These are phyloP conservation scores for Angophora floribunda DNA, from an alignment of 345 rosid genomes.

Conservation along the genomic window DNA sequence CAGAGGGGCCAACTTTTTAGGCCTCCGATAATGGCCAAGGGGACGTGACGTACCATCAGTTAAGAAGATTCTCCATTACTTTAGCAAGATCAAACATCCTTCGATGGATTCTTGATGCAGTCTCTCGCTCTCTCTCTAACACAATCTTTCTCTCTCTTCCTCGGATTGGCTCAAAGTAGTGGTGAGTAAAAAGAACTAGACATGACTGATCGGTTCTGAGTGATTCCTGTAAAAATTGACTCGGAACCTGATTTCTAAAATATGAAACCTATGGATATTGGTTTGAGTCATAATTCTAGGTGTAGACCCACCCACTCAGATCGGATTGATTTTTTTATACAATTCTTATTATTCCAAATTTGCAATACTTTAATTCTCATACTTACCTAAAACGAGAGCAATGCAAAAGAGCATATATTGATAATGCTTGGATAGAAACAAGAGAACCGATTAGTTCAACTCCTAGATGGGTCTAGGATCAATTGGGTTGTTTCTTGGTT, in stretches of 20 bases:
- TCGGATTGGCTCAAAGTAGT: not conserved
- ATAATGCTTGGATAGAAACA: not conserved
- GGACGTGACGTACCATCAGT: conserved; percentile 32
- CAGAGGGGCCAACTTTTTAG: not conserved
- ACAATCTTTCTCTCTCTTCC: not conserved
- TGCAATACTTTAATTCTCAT: not conserved
- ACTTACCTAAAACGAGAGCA: too few relatives aligned
- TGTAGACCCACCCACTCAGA: not conserved
- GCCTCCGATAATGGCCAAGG: conserved; percentile 34
- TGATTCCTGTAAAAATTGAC: too few relatives aligned
- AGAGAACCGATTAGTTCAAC: not conserved
- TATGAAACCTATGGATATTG: too few relatives aligned
- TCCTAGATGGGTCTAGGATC: too few relatives aligned
- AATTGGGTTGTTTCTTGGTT: not conserved
- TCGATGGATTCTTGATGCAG: conserved; percentile 56
- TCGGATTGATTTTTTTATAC: not conserved
- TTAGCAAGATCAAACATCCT: conserved; percentile 11
- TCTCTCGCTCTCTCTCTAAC: not conserved
- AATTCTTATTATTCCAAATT: not conserved
- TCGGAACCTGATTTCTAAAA: not conserved
- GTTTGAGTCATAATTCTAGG: not conserved
- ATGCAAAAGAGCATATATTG: not conserved
- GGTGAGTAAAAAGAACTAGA: not conserved
- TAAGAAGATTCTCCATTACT: conserved; percentile 45
- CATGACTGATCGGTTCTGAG: not conserved